Evolutionary conservation across 208 protist genomes (phyloP).

Genomic region (Trypanosoma platydactyli): DNA sequence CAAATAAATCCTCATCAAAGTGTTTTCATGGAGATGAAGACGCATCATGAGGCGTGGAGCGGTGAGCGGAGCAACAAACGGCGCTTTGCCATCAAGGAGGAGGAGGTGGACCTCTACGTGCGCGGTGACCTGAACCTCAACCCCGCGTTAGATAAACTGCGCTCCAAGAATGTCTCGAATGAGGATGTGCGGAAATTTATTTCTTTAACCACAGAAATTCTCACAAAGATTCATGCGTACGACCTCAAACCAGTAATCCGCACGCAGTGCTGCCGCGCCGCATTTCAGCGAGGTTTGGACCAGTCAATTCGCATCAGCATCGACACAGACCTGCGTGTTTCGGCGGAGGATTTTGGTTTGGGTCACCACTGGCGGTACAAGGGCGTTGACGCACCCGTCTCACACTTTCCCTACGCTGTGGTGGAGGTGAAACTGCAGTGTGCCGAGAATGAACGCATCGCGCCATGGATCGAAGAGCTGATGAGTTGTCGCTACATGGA

Average conservation of each 20-base stretch:
- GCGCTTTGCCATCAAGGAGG: slow-evolving; percentile 82
- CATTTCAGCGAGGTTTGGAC: slow-evolving; percentile 85
- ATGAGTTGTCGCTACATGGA: slow-evolving; percentile 91
- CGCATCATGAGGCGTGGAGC: slow-evolving; percentile 88
- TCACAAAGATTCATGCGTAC: slow-evolving; percentile 84
- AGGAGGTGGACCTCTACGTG: slow-evolving; percentile 78
- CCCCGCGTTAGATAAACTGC: slow-evolving; percentile 72
- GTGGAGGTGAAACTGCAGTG: slow-evolving; percentile 90
- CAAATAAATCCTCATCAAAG: slow-evolving; percentile 50
- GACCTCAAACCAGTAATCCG: slow-evolving; percentile 83
- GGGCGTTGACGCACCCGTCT: slow-evolving; percentile 60
- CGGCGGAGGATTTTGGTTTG: slow-evolving; percentile 84
- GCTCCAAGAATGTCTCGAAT: slow-evolving; percentile 70
- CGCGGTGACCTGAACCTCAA: slow-evolving; percentile 65
- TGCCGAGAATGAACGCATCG: slow-evolving; percentile 86
- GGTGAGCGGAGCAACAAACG: slow-evolving; percentile 89
- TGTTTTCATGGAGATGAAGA: slow-evolving; percentile 91
- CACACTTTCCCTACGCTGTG: slow-evolving; percentile 86
- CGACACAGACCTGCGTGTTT: slow-evolving; percentile 82
- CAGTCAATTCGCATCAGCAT: slow-evolving; percentile 88
- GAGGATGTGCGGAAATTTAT: slow-evolving; percentile 77
- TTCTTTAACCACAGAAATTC: slow-evolving; percentile 76
- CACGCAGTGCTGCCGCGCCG: slow-evolving; percentile 82
- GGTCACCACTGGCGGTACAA: slow-evolving; percentile 86
- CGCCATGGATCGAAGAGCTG: slow-evolving; percentile 88